phyloP scores from a whole-genome alignment of 768 basidiomycete genomes.

The Boletales sp. region DNA sequence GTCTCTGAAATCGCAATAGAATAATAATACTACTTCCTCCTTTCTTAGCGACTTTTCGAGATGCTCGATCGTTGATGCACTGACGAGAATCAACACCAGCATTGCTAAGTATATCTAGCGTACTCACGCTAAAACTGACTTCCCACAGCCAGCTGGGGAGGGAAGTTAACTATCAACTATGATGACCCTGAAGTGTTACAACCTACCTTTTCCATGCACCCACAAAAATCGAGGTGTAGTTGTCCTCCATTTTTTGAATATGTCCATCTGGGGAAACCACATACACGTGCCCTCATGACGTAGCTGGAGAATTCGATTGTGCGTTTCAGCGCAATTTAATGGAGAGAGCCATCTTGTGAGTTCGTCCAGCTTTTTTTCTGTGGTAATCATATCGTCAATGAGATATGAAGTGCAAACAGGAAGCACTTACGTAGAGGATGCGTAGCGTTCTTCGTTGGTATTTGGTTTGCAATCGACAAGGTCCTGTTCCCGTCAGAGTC shows the following conservation, averaged over 20 bases:
- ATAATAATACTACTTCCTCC: not conserved
- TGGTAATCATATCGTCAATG: not conserved
- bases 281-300: slow-evolving; percentile 3
- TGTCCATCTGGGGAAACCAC: not conserved
- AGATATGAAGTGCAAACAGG: not conserved
- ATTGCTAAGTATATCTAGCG: not conserved
- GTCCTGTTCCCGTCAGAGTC: not conserved
- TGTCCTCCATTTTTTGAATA: not conserved
- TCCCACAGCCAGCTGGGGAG: slow-evolving; percentile 1
- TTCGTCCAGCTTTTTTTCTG: slow-evolving; percentile 1
- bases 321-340: not conserved
- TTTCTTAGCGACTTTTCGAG: not conserved
- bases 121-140: not conserved
- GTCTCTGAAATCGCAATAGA: slow-evolving; percentile 6
- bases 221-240: not conserved
- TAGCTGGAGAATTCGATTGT: not conserved
- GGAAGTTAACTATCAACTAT: not conserved
- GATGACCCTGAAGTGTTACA: not conserved
- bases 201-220: slow-evolving; percentile 1
- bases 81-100: not conserved
- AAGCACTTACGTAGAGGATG: not conserved
- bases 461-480: not conserved
- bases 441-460: not conserved
- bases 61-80: slow-evolving; percentile 4
- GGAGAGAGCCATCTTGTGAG: slow-evolving; percentile 1